Base-by-base conservation (phyloP, 495 filamentous ascomycete species). In the Podospora comata region DNA sequence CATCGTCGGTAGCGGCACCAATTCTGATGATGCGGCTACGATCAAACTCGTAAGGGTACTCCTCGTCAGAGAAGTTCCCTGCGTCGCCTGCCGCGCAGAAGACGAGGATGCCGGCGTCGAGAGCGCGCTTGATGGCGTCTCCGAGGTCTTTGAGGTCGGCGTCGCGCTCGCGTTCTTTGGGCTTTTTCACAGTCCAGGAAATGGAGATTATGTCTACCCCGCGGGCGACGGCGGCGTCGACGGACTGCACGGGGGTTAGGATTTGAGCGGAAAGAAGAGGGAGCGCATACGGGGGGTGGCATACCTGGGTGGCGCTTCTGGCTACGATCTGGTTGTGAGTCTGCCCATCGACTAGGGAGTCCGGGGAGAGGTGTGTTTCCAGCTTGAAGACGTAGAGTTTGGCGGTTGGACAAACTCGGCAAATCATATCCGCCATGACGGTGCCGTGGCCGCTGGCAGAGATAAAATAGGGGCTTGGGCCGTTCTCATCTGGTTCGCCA, bases 151-250 rank as follows among this genome's bases (percentile, higher is more conserved):
- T 39, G 28, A 68, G 44, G 16, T 59, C 69, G 6, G 16, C 61
- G 30, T 27, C 23, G 54, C 65, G 64, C 19, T 64, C 66, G n/a
- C 54, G 20, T 13, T 65, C 54, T 9, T 67, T 59, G 65, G 34
- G 20, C 32, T n/a, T 66, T 18, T 66, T 27, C n/a, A 66, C 58
- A 1, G 70, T 68, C 66, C 66, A 71, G 15, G 66, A 68, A 23
- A 68, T 71, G 58, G 70, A 71, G 58, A 71, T 71, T 53, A 71
- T 68, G 48, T 71, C 57, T n/a, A 60, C 30, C 16, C 56, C 20
- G 1, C 54, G 62, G n/a, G 30, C 34, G 5, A 68, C 62, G 3
- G 70, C 70, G 18, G 19, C 19, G 19, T 71, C 66, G 23, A 71
- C 39, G 0, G 70, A 66, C 65, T 67, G 56, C 13, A 11, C 23